Evolutionary conservation across 768 basidiomycete species (phyloP), one percentile per base, ranked within the genome.

Genomic region (Termitomyces sp.): DNA sequence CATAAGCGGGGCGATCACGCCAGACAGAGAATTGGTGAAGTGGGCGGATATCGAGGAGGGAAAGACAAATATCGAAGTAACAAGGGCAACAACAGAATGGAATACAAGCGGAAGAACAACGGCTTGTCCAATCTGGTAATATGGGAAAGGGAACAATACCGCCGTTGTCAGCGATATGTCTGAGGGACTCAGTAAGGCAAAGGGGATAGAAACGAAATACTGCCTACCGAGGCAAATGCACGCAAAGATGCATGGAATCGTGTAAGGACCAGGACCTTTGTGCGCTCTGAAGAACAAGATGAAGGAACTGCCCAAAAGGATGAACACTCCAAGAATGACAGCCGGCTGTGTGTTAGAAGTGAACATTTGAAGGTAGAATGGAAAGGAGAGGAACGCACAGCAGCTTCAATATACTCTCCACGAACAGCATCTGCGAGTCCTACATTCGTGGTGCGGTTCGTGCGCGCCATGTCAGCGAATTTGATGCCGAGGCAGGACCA

Each of bases 401-500:
- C 74, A 7, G 69, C 68, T 72, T 91, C 84, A 14, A 91, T 66
- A 65, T 82, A 90, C 44, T 74, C 59, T 1, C 85, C 89, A 7
- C 76, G 64, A 5, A 82, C 66, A 2, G 81, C 78, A 3, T 71
- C 71, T 9, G 63, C 41, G 1, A 76, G 41, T 4, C 75, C 67
- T 0, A 77, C 81, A 23, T 63, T 66, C 3, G 75, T 68, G 52
- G 76, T 69, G 14, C 70, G 74, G 37, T 81, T 63, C 1, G 61
- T 70, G 12, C 89, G 80, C 1, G 85, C 75, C 4, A 88, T 65
- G 63, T 81, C 72, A 3, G 89, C 84, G 4, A 89, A 68, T 59
- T 79, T 80, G 6, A 90, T 81, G 4, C 81, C 89, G 4, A 91
- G 72, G 64, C 83, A 86, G 11, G 72, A 70, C 87, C 88, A 91